Evolutionary conservation across 495 filamentous ascomycete genomes (phyloP).

Genomic region (Xylaria grammica): DNA sequence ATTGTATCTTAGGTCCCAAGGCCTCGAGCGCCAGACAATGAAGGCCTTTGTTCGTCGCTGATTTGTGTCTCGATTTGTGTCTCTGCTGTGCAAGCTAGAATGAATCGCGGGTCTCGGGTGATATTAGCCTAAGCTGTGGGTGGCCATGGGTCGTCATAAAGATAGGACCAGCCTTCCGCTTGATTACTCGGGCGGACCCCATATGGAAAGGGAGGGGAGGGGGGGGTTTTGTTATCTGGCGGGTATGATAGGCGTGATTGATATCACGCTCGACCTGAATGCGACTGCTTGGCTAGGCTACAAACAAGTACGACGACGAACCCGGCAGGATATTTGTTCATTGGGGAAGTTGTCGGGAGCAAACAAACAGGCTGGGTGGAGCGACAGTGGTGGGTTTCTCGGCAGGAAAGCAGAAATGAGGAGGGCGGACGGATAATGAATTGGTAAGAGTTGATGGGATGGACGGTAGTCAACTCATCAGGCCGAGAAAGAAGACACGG

Average conservation of each 20-base stretch:
- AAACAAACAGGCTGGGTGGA: background rate
- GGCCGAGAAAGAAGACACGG: too few species aligned
- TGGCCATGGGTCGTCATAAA: too few species aligned
- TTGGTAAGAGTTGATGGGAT: background rate
- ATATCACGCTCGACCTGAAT: background rate
- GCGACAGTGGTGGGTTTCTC: background rate
- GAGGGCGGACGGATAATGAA: background rate
- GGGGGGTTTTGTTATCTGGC: too few species aligned
- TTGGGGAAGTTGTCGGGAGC: background rate
- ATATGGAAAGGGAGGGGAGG: too few species aligned
- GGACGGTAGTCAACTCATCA: too few species aligned
- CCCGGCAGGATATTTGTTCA: background rate
- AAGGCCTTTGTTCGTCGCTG: slow-evolving; percentile 21
- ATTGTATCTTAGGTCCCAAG: slow-evolving; percentile 22
- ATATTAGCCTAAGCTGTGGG: background rate
- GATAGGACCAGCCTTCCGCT: too few species aligned
- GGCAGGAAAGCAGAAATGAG: slow-evolving; percentile 1
- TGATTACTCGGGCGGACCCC: too few species aligned
- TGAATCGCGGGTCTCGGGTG: background rate
- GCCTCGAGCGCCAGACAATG: slow-evolving; percentile 22
- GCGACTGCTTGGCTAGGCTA: background rate
- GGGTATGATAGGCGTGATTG: too few species aligned
- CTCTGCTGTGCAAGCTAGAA: slow-evolving; percentile 7
- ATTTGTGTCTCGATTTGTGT: slow-evolving; percentile 15
- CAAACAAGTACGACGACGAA: background rate